A percentile compares a stretch with the other conserved stretches of the same genome.
Conservation (phyloP, 306 rosid genomes). For the Castanea sativa region DNA sequence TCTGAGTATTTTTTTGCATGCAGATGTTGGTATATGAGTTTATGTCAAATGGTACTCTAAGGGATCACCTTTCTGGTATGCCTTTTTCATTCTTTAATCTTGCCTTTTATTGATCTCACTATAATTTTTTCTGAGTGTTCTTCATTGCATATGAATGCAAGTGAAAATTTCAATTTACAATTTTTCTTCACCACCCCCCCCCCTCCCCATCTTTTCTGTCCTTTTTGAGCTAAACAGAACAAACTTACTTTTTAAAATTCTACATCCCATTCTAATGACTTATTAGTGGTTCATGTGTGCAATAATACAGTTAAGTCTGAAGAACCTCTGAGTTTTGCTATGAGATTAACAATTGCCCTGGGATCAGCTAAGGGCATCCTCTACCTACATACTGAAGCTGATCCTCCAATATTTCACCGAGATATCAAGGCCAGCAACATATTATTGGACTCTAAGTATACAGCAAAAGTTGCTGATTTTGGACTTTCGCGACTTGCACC, state of each 20-base stretch:
- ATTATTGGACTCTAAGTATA: constrained; percentile 65
- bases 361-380: constrained; percentile 87
- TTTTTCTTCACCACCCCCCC: background rate
- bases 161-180: background rate
- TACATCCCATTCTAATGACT: background rate
- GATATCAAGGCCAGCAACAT: constrained; percentile 96
- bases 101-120: constrained; percentile 11
- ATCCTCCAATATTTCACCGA: constrained; percentile 97
- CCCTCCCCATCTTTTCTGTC: background rate
- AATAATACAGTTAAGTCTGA: constrained; percentile 46
- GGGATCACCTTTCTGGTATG: constrained; percentile 92
- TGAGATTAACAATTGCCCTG: constrained; percentile 74
- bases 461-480: constrained; percentile 90
- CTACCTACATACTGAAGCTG: constrained; percentile 91
- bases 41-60: constrained; percentile 78
- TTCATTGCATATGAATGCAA: background rate
- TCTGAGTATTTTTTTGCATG: constrained; percentile 30
- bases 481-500: constrained; percentile 99
- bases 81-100: constrained; percentile 5
- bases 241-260: background rate
- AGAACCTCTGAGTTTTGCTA: constrained; percentile 60
- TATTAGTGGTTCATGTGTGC: constrained; percentile 11
- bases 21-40: constrained; percentile 97
- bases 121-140: background rate
- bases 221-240: background rate